A percentile compares a stretch with the other conserved stretches of the same genome.
Evolutionary conservation across 2,329 filamentous ascomycete species (phyloP).

Genomic region (Teratosphaeria gauchensis): DNA sequence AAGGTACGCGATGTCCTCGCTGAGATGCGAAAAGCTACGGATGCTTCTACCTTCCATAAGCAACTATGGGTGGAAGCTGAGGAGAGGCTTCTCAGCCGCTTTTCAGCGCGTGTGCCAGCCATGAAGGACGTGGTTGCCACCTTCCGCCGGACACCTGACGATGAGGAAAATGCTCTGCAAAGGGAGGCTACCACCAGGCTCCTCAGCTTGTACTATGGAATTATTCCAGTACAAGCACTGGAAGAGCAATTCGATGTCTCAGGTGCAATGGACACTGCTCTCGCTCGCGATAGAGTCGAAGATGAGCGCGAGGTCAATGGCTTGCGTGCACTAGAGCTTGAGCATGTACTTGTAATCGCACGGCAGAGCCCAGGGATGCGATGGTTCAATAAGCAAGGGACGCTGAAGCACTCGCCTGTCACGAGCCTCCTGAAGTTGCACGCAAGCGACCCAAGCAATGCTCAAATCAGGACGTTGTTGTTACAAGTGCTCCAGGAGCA

Average conservation of each 20-base stretch:
- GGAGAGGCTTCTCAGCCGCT: conserved; percentile 59
- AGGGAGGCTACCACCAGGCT: conserved; percentile 70
- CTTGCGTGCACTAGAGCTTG: conserved; percentile 62
- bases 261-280: conserved; percentile 57
- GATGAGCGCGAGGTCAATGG: conserved; percentile 20
- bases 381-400: conserved; percentile 72
- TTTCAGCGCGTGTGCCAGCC: conserved; percentile 67
- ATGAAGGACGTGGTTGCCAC: conserved; percentile 71
- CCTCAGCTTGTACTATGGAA: conserved; percentile 74
- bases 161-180: conserved; percentile 56
- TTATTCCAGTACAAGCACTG: conserved; percentile 67
- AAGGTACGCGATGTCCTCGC: conserved; percentile 61
- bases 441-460: conserved; percentile 31
- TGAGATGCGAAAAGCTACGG: conserved; percentile 44
- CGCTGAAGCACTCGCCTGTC: conserved; percentile 58
- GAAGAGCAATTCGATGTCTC: conserved; percentile 86
- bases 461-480: conserved; percentile 24
- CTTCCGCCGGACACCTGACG: conserved; percentile 59
- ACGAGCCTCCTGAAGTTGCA: conserved; percentile 57
- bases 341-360: conserved; percentile 73
- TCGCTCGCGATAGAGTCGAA: conserved; percentile 44
- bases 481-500: conserved; percentile 51
- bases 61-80: conserved; percentile 61
- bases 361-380: conserved; percentile 73
- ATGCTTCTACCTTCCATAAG: conserved; percentile 27